Evolutionary conservation across 495 filamentous ascomycete species (phyloP), one percentile per base, ranked within the genome.

Genomic region (Neurospora cerealis): DNA sequence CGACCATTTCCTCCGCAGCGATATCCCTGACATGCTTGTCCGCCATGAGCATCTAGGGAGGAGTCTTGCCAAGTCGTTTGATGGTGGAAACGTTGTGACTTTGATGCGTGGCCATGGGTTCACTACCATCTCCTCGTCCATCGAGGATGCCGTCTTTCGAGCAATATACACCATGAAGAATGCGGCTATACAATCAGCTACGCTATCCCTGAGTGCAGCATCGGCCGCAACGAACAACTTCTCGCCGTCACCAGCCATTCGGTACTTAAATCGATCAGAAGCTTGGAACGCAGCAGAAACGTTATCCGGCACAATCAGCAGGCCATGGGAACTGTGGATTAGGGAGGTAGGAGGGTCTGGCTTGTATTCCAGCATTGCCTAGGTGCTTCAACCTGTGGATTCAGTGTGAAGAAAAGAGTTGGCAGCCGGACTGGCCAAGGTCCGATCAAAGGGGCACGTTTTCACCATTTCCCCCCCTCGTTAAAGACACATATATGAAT

Each of bases 71-170:
- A 71, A 75, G 13, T 48, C 46, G 21, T 78, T 79, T 41, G 71
- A 72, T 32, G 73, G 76, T 1, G 72, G 75, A 11, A 79, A 84
- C 74, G 70, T 75, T 1, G 82, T 87, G 4, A 81, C 85, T 3
- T 76, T 88, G 13, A 87, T 87, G 85, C 76, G 79, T 4, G 82
- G 82, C 10, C 87, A 88, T 69, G 87, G 86, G 8, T 87, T 87
- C 74, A 85, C 83, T 0, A 77, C 79, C 1, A 73, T 83, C 3
- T 85, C 79, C 0, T 74, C 74, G 0, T 80, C 42, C 39, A 81
- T 88, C 39, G 79, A 85, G 73, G 71, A 79, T 69, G 83, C 77
- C 4, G 83, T 88, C 5, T 81, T 78, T 70, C 77, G 80, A 24
- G 82, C 85, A 5, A 78, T 88, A 5, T 87, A 87, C 75, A 85